Evolutionary conservation across 495 filamentous ascomycete species (phyloP).

Genomic region (Aspergillus homomorphus): DNA sequence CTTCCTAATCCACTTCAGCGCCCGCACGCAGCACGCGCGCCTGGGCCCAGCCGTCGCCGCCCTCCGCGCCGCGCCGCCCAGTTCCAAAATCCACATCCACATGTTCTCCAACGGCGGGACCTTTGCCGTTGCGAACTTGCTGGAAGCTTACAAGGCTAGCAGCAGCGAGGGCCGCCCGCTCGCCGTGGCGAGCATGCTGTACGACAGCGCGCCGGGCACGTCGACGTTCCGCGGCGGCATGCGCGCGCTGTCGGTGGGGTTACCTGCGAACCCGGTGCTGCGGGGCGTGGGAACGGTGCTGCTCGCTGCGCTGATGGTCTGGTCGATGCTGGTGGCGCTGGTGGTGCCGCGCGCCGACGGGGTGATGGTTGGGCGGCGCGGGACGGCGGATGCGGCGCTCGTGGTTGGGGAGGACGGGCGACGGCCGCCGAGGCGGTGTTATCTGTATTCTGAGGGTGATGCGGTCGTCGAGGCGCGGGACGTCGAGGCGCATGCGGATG

Average conservation of each 20-base stretch:
- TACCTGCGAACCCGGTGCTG: slow-evolving; percentile 35
- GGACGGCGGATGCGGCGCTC: slow-evolving; percentile 30
- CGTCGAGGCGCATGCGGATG: slow-evolving; percentile 42
- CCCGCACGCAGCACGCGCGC: slow-evolving; percentile 27
- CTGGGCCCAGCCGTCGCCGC: slow-evolving; percentile 38
- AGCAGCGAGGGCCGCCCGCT: slow-evolving; percentile 34
- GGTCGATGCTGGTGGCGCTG: slow-evolving; percentile 14
- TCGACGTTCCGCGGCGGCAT: slow-evolving; percentile 26
- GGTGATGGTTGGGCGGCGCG: slow-evolving; percentile 25
- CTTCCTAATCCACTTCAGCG: slow-evolving; percentile 30
- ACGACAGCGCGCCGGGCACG: slow-evolving; percentile 44
- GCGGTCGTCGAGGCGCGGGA: slow-evolving; percentile 37
- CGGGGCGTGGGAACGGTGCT: slow-evolving; percentile 26
- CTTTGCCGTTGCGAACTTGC: slow-evolving; percentile 28
- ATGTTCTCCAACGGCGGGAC: slow-evolving; percentile 47
- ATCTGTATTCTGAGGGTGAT: slow-evolving; percentile 47
- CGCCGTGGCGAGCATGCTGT: slow-evolving; percentile 33
- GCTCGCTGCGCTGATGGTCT: slow-evolving; percentile 17
- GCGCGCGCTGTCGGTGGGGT: slow-evolving; percentile 35
- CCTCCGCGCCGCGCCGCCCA: slow-evolving; percentile 20
- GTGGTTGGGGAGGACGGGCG: slow-evolving; percentile 22
- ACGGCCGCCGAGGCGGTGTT: slow-evolving; percentile 28
- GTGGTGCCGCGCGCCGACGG: slow-evolving; percentile 20
- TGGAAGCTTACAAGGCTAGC: slow-evolving; percentile 30
- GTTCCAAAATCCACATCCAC: slow-evolving; percentile 31